phyloP scores from a whole-genome alignment of 2,329 filamentous ascomycete genomes.

The Pseudogymnoascus sp. region DNA sequence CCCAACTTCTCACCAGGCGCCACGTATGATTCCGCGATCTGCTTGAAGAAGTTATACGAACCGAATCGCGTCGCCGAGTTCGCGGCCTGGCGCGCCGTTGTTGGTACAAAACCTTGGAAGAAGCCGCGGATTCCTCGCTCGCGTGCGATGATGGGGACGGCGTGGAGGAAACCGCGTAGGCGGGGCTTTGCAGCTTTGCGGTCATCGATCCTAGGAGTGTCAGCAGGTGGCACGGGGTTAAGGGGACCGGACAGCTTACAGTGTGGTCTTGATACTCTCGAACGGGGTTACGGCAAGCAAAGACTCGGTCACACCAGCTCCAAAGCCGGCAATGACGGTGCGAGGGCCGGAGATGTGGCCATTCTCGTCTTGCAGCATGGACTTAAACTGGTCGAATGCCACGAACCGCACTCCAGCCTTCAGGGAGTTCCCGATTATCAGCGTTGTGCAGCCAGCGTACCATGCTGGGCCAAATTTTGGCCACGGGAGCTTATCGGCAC shows the following conservation, averaged over 20 bases:
- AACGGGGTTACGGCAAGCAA: slow-evolving; percentile 91
- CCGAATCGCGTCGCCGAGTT: slow-evolving; percentile 90
- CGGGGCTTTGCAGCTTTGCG: slow-evolving; percentile 78
- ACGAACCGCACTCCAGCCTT: slow-evolving; percentile 97
- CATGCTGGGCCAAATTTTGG: slow-evolving; percentile 88
- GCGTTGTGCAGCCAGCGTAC: slow-evolving; percentile 95
- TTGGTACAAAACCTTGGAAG: slow-evolving; percentile 94
- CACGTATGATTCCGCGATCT: slow-evolving; percentile 84
- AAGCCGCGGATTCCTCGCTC: slow-evolving; percentile 87
- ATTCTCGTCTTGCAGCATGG: slow-evolving; percentile 67
- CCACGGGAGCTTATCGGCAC: slow-evolving; percentile 84
- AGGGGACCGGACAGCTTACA: slow-evolving; percentile 39
- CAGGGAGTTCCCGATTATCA: slow-evolving; percentile 92
- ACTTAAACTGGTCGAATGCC: slow-evolving; percentile 92
- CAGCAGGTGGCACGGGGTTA: not conserved
- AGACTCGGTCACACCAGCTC: slow-evolving; percentile 89
- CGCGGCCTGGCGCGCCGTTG: slow-evolving; percentile 86
- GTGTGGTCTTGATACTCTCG: slow-evolving; percentile 95
- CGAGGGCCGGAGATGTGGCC: slow-evolving; percentile 84
- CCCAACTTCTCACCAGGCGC: slow-evolving; percentile 93
- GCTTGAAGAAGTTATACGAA: slow-evolving; percentile 82
- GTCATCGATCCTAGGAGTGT: slow-evolving; percentile 69
- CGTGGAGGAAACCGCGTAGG: slow-evolving; percentile 86
- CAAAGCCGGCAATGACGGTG: slow-evolving; percentile 89
- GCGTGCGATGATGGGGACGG: slow-evolving; percentile 74